Percentiles rank a stretch among this genome's conserved stretches.
phyloP scores from a whole-genome alignment of 352 stramenopile genomes.

The Phytophthora uliginosa region DNA sequence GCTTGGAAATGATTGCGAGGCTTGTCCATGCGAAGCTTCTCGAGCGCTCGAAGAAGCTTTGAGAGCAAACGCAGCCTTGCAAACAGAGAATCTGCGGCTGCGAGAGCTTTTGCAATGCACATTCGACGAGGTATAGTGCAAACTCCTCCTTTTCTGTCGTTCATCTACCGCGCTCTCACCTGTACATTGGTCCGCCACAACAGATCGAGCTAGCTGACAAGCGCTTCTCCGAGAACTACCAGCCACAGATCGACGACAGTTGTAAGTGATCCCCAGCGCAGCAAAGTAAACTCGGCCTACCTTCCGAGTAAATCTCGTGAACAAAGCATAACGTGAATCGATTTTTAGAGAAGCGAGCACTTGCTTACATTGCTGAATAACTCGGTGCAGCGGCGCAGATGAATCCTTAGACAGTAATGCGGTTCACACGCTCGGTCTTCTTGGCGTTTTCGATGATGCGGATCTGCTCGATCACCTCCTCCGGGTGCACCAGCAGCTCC shows the following conservation, averaged over 20 bases:
- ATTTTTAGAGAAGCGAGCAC: background rate
- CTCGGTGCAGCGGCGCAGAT: background rate
- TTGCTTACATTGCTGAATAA: background rate
- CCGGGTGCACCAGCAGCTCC: constrained; percentile 61
- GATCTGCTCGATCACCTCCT: constrained; percentile 68
- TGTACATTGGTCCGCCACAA: background rate
- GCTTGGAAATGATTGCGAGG: constrained; percentile 1
- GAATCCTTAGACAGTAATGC: constrained; percentile 29
- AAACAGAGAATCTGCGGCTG: constrained; percentile 45
- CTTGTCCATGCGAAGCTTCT: constrained; percentile 13
- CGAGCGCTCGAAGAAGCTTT: constrained; percentile 19
- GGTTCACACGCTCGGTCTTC: constrained; percentile 59
- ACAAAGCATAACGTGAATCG: background rate
- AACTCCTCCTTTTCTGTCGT: background rate
- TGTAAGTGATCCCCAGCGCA: background rate
- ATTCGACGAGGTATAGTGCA: constrained; percentile 41
- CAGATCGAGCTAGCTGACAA: constrained; percentile 38
- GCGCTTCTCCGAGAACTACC: constrained; percentile 31
- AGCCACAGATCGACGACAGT: constrained; percentile 1
- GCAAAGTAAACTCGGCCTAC: background rate
- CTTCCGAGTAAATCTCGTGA: background rate
- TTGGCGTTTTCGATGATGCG: constrained; percentile 81
- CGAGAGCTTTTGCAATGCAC: constrained; percentile 46
- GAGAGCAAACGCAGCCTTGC: constrained; percentile 34
- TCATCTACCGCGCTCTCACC: constrained; percentile 10